Conservation (phyloP, 768 basidiomycete species). For the Chlorophyllum brunneum region DNA sequence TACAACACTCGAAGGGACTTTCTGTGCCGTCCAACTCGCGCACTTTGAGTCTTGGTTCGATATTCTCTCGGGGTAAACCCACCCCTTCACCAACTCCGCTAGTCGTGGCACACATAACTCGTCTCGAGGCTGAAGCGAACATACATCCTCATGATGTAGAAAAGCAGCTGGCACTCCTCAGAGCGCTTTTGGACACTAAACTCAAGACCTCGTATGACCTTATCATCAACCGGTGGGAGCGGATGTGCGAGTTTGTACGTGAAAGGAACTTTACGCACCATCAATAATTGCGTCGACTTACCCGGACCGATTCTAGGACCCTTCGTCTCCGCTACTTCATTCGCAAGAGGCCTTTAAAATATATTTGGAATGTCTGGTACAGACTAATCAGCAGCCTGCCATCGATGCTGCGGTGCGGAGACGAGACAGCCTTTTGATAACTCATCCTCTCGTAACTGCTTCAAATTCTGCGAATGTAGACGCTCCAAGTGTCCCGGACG, state of each 20-base stretch:
- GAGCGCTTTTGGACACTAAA: slow-evolving; percentile 61
- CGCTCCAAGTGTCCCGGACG: slow-evolving; percentile 3
- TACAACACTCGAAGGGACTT: slow-evolving; percentile 14
- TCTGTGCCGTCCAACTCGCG: slow-evolving; percentile 23
- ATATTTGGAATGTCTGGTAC: slow-evolving; percentile 69
- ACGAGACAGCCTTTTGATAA: slow-evolving; percentile 58
- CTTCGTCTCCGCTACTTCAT: slow-evolving; percentile 61
- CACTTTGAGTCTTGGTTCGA: slow-evolving; percentile 37
- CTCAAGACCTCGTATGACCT: slow-evolving; percentile 68
- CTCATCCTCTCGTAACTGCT: slow-evolving; percentile 22
- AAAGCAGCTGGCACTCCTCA: slow-evolving; percentile 68
- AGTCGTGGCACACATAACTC: slow-evolving; percentile 66
- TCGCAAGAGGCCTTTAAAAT: slow-evolving; percentile 71
- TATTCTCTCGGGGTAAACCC: slow-evolving; percentile 45
- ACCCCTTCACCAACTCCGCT: slow-evolving; percentile 52
- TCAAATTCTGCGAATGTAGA: neutral
- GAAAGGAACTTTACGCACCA: neutral
- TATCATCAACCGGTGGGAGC: slow-evolving; percentile 77
- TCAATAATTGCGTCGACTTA: slow-evolving; percentile 10
- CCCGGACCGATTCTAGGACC: slow-evolving; percentile 42
- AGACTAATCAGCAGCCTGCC: slow-evolving; percentile 50
- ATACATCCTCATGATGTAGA: slow-evolving; percentile 62
- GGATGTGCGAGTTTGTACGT: slow-evolving; percentile 80
- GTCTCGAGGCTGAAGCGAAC: slow-evolving; percentile 76
- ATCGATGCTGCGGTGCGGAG: slow-evolving; percentile 64